phyloP scores from a whole-genome alignment of 225 moss, liverwort and hornwort genomes.

The Anthoceros angustus region DNA sequence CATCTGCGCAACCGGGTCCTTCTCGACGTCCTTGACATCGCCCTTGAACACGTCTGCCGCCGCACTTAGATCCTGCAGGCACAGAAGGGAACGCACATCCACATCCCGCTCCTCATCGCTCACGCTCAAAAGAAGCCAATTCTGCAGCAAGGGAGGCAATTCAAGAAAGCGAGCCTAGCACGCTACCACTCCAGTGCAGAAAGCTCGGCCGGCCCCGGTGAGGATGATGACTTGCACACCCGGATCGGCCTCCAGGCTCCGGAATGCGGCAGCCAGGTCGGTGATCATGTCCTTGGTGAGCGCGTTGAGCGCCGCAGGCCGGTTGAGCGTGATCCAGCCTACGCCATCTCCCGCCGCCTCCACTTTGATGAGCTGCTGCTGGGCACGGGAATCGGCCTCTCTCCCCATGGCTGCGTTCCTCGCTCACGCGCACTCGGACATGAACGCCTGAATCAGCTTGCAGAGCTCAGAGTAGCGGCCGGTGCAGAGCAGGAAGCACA shows the following conservation, averaged over 20 bases:
- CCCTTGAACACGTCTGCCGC: constrained; percentile 73
- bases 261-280: constrained; percentile 44
- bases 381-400: no score
- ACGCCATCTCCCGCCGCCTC: constrained; percentile 54
- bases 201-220: constrained; percentile 73
- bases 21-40: constrained; percentile 28
- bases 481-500: neutral
- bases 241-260: constrained; percentile 32
- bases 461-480: neutral
- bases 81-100: neutral
- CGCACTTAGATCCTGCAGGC: constrained; percentile 61
- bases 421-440: neutral
- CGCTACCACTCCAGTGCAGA: constrained; percentile 77
- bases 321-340: constrained; percentile 64
- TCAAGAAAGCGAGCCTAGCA: neutral
- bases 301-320: constrained; percentile 72
- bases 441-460: neutral
- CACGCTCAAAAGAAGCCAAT: neutral
- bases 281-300: constrained; percentile 63
- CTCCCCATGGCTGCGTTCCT: neutral
- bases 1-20: constrained; percentile 65
- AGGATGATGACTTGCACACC: constrained; percentile 63
- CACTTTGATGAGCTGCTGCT: constrained; percentile 40
- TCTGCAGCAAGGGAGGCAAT: neutral
- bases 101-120: neutral